Evolutionary conservation across 2,329 filamentous ascomycete species (phyloP).

Genomic region (Ramularia endophylla): DNA sequence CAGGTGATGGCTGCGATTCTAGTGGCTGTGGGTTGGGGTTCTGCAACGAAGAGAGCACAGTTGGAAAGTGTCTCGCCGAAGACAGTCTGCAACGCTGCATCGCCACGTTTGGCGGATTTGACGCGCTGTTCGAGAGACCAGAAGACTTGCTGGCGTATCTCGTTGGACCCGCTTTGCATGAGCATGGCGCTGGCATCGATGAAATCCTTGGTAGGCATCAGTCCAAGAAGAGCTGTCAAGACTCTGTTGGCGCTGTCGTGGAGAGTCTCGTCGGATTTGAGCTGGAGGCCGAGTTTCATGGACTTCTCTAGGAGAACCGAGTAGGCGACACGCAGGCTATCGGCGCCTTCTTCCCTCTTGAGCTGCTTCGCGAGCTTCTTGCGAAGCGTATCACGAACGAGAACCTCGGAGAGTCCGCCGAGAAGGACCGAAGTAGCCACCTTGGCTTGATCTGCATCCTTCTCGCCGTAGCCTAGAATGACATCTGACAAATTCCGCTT

Average conservation of each 20-base stretch:
- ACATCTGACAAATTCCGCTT: conserved; percentile 68
- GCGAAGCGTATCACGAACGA: conserved; percentile 19
- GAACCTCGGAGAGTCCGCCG: conserved; percentile 34
- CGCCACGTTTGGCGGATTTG: conserved; percentile 63
- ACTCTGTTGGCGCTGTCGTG: conserved; percentile 55
- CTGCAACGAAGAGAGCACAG: conserved; percentile 63
- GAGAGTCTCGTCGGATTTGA: conserved; percentile 41
- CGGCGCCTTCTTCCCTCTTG: conserved; percentile 16
- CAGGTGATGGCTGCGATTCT: conserved; percentile 84
- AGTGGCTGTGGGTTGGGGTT: conserved; percentile 65
- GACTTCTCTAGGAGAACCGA: conserved; percentile 35
- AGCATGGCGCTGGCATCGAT: conserved; percentile 80
- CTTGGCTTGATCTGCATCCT: conserved; percentile 29
- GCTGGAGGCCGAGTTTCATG: conserved; percentile 55
- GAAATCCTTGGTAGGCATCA: conserved; percentile 82
- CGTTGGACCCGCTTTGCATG: conserved; percentile 67
- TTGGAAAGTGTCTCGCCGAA: conserved; percentile 31
- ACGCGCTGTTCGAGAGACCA: conserved; percentile 76
- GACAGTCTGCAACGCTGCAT: conserved; percentile 70
- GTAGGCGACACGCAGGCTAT: conserved; percentile 23
- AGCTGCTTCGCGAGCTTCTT: conserved; percentile 25
- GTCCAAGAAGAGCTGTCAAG: conserved; percentile 71
- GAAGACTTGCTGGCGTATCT: conserved; percentile 69
- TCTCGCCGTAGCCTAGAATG: conserved; percentile 59
- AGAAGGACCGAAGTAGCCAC: conserved; percentile 34